A percentile compares a stretch with the other conserved stretches of the same genome.
phyloP scores from a whole-genome alignment of 2,329 filamentous ascomycete genomes.

The Cytospora paraplurivora region DNA sequence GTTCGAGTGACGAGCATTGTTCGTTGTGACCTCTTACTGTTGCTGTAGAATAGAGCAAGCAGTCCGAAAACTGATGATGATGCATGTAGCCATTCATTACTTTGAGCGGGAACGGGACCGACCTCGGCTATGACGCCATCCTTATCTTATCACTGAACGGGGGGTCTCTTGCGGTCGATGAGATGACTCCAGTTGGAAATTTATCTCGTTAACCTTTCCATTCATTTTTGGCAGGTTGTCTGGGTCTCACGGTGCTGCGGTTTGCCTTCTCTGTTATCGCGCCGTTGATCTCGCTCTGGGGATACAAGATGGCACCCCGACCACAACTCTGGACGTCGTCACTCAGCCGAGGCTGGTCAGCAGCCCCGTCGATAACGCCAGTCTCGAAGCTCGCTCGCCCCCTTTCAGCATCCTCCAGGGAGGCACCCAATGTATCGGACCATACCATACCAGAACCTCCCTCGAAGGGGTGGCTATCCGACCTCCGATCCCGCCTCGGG shows the following conservation, averaged over 20 bases:
- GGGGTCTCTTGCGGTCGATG: not conserved
- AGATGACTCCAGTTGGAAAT: not conserved
- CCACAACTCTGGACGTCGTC: constrained; percentile 29
- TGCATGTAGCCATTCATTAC: not conserved
- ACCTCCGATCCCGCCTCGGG: constrained; percentile 67
- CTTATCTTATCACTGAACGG: constrained; percentile 20
- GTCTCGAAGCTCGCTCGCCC: constrained; percentile 6
- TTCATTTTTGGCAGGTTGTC: not conserved
- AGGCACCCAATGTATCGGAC: not conserved
- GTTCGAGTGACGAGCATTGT: constrained; percentile 4
- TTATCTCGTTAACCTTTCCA: not conserved
- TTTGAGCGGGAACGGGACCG: constrained; percentile 6
- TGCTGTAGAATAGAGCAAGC: not conserved
- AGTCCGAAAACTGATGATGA: not conserved
- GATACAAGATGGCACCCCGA: constrained; percentile 34
- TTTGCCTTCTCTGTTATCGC: not conserved
- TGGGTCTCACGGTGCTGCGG: not conserved
- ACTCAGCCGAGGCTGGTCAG: constrained; percentile 24
- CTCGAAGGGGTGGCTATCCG: constrained; percentile 69
- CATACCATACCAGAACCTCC: constrained; percentile 31
- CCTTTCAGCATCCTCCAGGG: constrained; percentile 6
- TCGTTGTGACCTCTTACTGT: not conserved
- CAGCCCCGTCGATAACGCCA: constrained; percentile 10
- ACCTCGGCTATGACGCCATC: constrained; percentile 32
- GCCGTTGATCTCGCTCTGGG: not conserved